Conservation (phyloP, 257 asterid species). For the Avicennia marina region DNA sequence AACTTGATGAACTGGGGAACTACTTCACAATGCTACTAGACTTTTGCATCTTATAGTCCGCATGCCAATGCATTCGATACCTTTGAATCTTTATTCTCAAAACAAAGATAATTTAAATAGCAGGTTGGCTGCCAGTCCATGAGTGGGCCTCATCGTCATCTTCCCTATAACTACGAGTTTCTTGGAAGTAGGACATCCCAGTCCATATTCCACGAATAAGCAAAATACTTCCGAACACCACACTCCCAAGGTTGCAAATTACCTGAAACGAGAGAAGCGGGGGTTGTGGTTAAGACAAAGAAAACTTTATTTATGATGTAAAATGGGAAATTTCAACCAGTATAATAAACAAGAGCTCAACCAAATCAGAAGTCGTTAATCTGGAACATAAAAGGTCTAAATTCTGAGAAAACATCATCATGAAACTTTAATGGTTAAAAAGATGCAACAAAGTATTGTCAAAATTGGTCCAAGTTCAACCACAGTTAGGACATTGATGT, state of each 20-base stretch:
- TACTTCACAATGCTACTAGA: no score
- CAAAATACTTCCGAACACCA: slow-evolving; percentile 67
- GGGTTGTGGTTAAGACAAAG: not conserved
- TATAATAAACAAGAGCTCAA: not conserved
- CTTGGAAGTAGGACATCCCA: slow-evolving; percentile 73
- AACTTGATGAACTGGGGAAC: no score
- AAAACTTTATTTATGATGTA: no score
- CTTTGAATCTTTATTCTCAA: no score
- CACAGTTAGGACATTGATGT: not conserved
- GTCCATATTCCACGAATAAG: slow-evolving; percentile 80
- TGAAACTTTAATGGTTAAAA: not conserved
- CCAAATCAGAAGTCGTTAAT: not conserved
- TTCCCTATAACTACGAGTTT: slow-evolving; percentile 44
- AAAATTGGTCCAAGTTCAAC: not conserved
- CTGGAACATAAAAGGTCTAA: no score
- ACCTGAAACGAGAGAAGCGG: slow-evolving; percentile 42
- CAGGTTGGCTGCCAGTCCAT: slow-evolving; percentile 63
- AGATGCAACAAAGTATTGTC: not conserved
- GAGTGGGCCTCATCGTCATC: slow-evolving; percentile 61
- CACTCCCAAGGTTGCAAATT: slow-evolving; percentile 90
- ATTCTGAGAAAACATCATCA: not conserved
- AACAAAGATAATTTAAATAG: slow-evolving; percentile 23
- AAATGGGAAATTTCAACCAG: not conserved
- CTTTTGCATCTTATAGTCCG: no score
- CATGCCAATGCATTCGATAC: no score